A percentile compares a stretch with the other conserved stretches of the same genome.
These are phyloP conservation scores for Actinomortierella ambigua DNA, from an alignment of 371 early-diverging fungal genomes.

Conservation along the genomic window DNA sequence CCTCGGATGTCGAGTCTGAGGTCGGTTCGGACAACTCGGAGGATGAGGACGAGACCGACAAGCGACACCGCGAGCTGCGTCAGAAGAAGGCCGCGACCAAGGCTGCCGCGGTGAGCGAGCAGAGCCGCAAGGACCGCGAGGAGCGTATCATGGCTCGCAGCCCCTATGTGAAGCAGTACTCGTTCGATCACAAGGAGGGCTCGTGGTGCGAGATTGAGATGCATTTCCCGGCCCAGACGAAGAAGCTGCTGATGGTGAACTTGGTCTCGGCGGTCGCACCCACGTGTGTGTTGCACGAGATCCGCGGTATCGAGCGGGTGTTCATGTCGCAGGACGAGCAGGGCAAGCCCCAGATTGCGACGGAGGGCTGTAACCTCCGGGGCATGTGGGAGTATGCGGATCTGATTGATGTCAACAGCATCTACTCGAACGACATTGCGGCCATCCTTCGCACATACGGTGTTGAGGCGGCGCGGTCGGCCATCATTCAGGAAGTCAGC, in stretches of 20 bases:
- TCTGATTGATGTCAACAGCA: constrained; percentile 82
- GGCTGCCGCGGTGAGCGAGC: constrained; percentile 51
- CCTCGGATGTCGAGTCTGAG: constrained; percentile 56
- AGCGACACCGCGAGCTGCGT: constrained; percentile 33
- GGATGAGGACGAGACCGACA: constrained; percentile 61
- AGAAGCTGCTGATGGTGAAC: constrained; percentile 94
- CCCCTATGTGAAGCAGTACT: constrained; percentile 66
- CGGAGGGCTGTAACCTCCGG: constrained; percentile 91
- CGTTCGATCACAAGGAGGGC: constrained; percentile 71
- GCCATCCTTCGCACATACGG: constrained; percentile 95
- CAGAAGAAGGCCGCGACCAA: constrained; percentile 45
- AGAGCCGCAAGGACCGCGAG: constrained; percentile 51
- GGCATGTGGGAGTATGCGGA: constrained; percentile 88
- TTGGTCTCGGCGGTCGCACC: constrained; percentile 62
- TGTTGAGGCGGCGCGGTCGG: constrained; percentile 97
- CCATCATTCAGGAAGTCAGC: constrained; percentile 96
- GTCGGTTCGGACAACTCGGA: constrained; percentile 48
- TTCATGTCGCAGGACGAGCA: constrained; percentile 39
- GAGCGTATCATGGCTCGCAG: constrained; percentile 55
- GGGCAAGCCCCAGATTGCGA: constrained; percentile 61
- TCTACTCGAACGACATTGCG: constrained; percentile 97
- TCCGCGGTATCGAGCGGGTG: constrained; percentile 77
- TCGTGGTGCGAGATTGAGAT: constrained; percentile 83
- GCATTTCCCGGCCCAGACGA: constrained; percentile 84
- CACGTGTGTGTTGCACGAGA: constrained; percentile 82